Conservation (phyloP, 2,329 filamentous ascomycete species). For the Pezicula radicicola region DNA sequence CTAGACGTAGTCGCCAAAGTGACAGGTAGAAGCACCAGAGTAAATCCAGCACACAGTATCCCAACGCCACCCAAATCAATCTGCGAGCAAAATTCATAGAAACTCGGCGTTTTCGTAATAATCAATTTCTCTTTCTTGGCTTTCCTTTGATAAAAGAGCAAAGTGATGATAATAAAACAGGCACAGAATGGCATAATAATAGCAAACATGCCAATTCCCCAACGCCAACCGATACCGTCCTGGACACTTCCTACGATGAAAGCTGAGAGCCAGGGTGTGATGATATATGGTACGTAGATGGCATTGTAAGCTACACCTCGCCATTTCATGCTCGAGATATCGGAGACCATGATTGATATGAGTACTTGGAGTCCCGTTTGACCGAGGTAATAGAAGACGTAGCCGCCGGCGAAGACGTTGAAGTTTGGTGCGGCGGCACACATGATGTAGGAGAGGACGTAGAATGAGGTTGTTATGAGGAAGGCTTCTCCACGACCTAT, state of each 20-base stretch:
- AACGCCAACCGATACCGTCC: neutral
- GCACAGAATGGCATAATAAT: neutral
- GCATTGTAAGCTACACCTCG: neutral
- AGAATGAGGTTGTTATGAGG: neutral
- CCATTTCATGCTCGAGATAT: neutral
- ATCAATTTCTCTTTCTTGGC: constrained; percentile 32
- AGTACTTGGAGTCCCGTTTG: neutral
- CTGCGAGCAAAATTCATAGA: constrained; percentile 31
- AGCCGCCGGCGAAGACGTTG: neutral
- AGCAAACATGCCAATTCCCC: neutral
- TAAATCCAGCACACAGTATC: constrained; percentile 44
- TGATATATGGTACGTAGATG: neutral
- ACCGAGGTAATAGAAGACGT: neutral
- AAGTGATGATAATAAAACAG: constrained; percentile 34
- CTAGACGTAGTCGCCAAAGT: constrained; percentile 37
- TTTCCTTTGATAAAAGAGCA: constrained; percentile 45
- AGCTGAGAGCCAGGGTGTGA: neutral
- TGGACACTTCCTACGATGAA: neutral
- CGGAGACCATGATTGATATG: neutral
- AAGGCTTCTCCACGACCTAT: neutral
- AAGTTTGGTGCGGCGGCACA: neutral
- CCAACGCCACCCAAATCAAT: constrained; percentile 39
- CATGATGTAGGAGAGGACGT: neutral
- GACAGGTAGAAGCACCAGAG: constrained; percentile 41
- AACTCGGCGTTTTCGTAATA: neutral